Conservation (phyloP, 2,329 filamentous ascomycete species). For the Xylariaceae sp. region DNA sequence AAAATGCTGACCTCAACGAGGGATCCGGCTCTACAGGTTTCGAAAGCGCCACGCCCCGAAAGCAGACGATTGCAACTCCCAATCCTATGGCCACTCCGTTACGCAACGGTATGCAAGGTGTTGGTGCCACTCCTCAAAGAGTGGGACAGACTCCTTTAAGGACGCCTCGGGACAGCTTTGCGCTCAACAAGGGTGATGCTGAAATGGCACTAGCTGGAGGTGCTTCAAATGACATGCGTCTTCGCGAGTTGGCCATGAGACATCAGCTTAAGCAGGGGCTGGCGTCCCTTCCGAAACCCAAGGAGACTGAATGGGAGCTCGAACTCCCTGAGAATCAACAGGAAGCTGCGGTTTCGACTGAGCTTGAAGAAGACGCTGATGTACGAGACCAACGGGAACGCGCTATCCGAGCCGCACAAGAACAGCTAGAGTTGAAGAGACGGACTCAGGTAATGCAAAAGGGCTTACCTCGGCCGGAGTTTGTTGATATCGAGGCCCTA, state of each 20-base stretch:
- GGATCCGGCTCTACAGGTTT: conserved; percentile 80
- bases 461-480: conserved; percentile 68
- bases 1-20: conserved; percentile 85
- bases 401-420: conserved; percentile 63
- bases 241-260: conserved; percentile 63
- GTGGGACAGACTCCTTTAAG: conserved; percentile 78
- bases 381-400: conserved; percentile 75
- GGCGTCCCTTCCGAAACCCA: conserved; percentile 83
- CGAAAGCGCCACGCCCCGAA: conserved; percentile 74
- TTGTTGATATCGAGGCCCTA: conserved; percentile 65
- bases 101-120: conserved; percentile 55
- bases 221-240: conserved; percentile 70
- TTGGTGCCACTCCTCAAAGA: conserved; percentile 62
- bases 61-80: conserved; percentile 79
- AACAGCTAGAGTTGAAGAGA: conserved; percentile 73
- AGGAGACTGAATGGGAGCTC: conserved; percentile 89
- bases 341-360: conserved; percentile 48
- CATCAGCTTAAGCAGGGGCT: conserved; percentile 66
- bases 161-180: conserved; percentile 82
- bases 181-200: conserved; percentile 68
- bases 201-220: conserved; percentile 62
- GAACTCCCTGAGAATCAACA: conserved; percentile 80
- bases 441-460: conserved; percentile 90
- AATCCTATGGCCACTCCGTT: conserved; percentile 93
- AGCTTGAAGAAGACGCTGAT: conserved; percentile 58